phyloP scores from a whole-genome alignment of 257 asterid species.

The Solanum verrucosum region DNA sequence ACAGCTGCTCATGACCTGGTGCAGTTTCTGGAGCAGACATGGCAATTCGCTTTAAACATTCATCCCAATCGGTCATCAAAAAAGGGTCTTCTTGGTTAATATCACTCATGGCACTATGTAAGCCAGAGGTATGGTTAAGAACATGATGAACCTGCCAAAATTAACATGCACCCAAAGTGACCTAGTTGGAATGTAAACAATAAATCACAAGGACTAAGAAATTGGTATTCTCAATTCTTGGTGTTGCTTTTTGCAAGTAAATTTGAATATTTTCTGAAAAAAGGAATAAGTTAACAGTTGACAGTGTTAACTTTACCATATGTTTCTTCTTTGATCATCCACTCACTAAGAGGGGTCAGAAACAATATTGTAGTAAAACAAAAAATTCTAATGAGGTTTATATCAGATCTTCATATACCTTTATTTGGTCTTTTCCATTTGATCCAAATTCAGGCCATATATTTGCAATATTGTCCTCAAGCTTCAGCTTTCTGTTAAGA shows the following conservation, averaged over 20 bases:
- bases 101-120: slow-evolving; percentile 76
- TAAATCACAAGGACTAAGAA: background rate
- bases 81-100: slow-evolving; percentile 67
- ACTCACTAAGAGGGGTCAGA: background rate
- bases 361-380: background rate
- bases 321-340: background rate
- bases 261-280: background rate
- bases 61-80: slow-evolving; percentile 72
- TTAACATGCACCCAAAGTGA: background rate
- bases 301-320: background rate
- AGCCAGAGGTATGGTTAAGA: slow-evolving; percentile 95
- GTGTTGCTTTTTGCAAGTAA: background rate
- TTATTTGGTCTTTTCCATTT: slow-evolving; percentile 72
- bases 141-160: slow-evolving; percentile 80
- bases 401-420: slow-evolving; percentile 34
- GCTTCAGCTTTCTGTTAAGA: slow-evolving; percentile 66
- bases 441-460: slow-evolving; percentile 86
- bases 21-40: slow-evolving; percentile 58
- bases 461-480: slow-evolving; percentile 58
- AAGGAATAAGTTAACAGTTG: background rate
- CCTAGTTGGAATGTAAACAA: background rate
- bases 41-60: slow-evolving; percentile 55
- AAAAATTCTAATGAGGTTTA: background rate
- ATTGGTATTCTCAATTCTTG: background rate
- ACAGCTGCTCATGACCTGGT: slow-evolving; percentile 68